Conservation (phyloP, 2,329 filamentous ascomycete species). For the Pseudogymnoascus sp. region DNA sequence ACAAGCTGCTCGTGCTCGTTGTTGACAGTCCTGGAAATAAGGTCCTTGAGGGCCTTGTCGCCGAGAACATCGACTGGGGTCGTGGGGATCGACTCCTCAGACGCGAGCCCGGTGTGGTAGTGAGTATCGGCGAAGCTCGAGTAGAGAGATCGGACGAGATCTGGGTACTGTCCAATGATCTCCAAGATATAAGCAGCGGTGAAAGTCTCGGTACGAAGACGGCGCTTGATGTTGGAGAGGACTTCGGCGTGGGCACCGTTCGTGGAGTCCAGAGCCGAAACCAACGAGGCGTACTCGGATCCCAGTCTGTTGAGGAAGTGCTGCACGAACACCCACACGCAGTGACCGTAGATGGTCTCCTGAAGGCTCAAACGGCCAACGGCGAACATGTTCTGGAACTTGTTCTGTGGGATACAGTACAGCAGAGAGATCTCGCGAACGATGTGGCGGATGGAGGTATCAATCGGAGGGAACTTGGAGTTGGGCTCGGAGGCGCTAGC, state of each 20-base stretch:
- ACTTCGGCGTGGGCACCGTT: constrained; percentile 78
- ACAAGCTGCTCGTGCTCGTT: constrained; percentile 98
- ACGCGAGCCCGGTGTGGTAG: constrained; percentile 47
- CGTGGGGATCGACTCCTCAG: constrained; percentile 43
- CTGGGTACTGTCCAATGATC: constrained; percentile 87
- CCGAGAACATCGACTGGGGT: constrained; percentile 62
- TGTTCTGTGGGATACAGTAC: constrained; percentile 97
- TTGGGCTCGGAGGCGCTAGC: constrained; percentile 51
- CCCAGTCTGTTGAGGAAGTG: constrained; percentile 95
- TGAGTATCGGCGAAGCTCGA: constrained; percentile 86
- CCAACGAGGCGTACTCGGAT: constrained; percentile 83
- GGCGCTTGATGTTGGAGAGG: constrained; percentile 88
- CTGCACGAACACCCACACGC: constrained; percentile 93
- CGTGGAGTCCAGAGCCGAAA: constrained; percentile 68
- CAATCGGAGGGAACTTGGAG: constrained; percentile 65
- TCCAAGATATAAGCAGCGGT: constrained; percentile 97
- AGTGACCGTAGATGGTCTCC: constrained; percentile 95
- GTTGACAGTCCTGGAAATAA: constrained; percentile 69
- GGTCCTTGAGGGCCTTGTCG: constrained; percentile 63
- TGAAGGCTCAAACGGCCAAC: constrained; percentile 82
- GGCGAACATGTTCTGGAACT: constrained; percentile 84
- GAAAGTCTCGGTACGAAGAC: constrained; percentile 92
- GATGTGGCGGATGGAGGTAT: constrained; percentile 95
- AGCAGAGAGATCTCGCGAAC: constrained; percentile 96
- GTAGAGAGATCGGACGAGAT: constrained; percentile 80